Evolutionary conservation across 805 yeast genomes (phyloP), one percentile per base, ranked within the genome.

Genomic region (Ogataea neopini): DNA sequence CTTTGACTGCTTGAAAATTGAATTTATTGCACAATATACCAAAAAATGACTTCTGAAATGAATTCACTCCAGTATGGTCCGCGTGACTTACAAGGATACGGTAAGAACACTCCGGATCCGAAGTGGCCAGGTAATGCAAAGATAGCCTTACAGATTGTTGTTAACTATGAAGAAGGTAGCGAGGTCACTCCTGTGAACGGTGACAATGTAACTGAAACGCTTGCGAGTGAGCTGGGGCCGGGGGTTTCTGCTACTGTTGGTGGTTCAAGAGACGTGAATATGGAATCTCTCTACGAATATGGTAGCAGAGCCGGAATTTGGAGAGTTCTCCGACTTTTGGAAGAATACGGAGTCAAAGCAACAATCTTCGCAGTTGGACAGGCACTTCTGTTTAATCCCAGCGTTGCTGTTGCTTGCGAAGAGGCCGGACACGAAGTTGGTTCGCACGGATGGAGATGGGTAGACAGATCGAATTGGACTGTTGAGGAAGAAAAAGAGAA

Each of bases 331-430:
- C 49, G 67, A 19, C 50, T 66, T 17, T 64, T 70, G 50, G 58
- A 60, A 37, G 63, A 70, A 50, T 61, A 59, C 40, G 49, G 50
- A n/a, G 56, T 54, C 40, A 62, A 61, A 38, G 58, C 68, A 43
- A 70, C 74, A 4, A 58, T 63, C 3, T 69, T 61, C 51, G 74
- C 68, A 14, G 74, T 70, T 35, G 74, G 71, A 6, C 67, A 67
- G 46, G 74, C 74, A 17, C 52, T 70, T 20, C 60, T 55, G 39
- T 55, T 58, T 41, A 60, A 66, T 39, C 70, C 70, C 1, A 62
- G 48, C 6, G 70, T 68, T 17, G 72, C 67, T 18, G 53, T 54
- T 23, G 71, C 70, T 0, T 58, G 64, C 43, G 67, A 57, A 22
- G 54, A 62, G n/a, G 67, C 56, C 15, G 74, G 73, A 2, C 71